These are phyloP conservation scores for Xerocomellus chrysenteron DNA, from an alignment of 768 basidiomycete genomes.

Conservation along the genomic window DNA sequence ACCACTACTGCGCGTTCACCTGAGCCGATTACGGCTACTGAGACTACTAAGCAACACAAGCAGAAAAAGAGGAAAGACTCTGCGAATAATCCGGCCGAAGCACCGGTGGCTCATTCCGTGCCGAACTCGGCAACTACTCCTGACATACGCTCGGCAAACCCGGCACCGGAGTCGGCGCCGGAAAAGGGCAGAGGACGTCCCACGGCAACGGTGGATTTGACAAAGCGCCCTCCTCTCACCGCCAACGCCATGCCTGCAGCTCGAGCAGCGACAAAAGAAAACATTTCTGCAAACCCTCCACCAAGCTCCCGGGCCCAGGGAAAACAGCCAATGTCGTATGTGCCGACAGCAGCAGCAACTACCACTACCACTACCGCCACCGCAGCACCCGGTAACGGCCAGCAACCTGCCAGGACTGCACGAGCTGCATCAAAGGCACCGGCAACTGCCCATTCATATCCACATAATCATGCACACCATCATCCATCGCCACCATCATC, in stretches of 20 bases:
- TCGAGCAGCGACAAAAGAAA: slow-evolving; percentile 45
- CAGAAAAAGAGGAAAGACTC: slow-evolving; percentile 47
- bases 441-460: slow-evolving; percentile 48
- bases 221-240: slow-evolving; percentile 40
- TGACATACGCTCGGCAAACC: slow-evolving; percentile 24
- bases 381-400: slow-evolving; percentile 27
- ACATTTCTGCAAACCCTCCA: slow-evolving; percentile 39
- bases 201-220: slow-evolving; percentile 35
- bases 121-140: slow-evolving; percentile 26
- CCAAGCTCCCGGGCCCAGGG: slow-evolving; percentile 85
- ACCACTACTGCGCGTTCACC: slow-evolving; percentile 21
- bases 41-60: slow-evolving; percentile 30
- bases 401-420: slow-evolving; percentile 39
- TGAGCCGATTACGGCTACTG: slow-evolving; percentile 19
- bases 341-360: slow-evolving; percentile 21
- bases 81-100: slow-evolving; percentile 21
- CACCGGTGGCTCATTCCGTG: slow-evolving; percentile 27
- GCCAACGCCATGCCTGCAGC: slow-evolving; percentile 44
- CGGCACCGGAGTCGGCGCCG: slow-evolving; percentile 34
- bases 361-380: slow-evolving; percentile 38
- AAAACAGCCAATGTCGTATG: slow-evolving; percentile 89
- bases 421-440: slow-evolving; percentile 61
- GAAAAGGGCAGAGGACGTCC: slow-evolving; percentile 34
- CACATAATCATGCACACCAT: slow-evolving; percentile 51
- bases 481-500: slow-evolving; percentile 47